Percentiles rank a stretch among this genome's conserved stretches.
phyloP scores from a whole-genome alignment of 768 basidiomycete species.

The Termitomyces sp. region DNA sequence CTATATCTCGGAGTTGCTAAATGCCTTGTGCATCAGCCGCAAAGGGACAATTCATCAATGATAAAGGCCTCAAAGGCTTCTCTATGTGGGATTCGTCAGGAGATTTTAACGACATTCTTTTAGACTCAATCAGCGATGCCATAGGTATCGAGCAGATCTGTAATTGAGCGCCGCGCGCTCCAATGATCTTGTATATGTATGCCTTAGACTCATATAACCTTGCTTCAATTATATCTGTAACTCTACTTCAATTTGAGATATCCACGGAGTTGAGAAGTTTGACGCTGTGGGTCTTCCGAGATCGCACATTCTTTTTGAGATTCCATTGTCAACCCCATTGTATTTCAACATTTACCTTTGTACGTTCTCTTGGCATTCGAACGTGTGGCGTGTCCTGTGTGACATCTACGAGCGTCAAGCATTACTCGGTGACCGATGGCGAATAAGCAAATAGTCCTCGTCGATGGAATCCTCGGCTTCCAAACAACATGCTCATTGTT shows the following conservation, averaged over 20 bases:
- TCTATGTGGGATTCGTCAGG: constrained; percentile 63
- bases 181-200: not conserved
- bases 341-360: too few species aligned
- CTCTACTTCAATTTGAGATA: not conserved
- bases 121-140: constrained; percentile 44
- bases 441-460: too few species aligned
- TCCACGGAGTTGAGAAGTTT: not conserved
- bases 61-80: constrained; percentile 50
- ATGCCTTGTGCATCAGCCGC: constrained; percentile 23
- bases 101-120: constrained; percentile 51
- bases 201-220: not conserved
- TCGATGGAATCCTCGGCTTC: too few species aligned
- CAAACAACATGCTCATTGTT: too few species aligned
- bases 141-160: constrained; percentile 24
- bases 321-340: too few species aligned
- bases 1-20: not conserved
- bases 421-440: too few species aligned
- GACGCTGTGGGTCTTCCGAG: too few species aligned
- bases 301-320: too few species aligned
- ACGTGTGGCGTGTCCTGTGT: too few species aligned
- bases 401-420: too few species aligned
- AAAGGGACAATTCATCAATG: constrained; percentile 58
- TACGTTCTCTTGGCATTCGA: too few species aligned
- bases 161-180: not conserved
- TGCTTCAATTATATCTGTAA: not conserved